Evolutionary conservation across 306 rosid species (phyloP), one percentile per base, ranked within the genome.

Genomic region (Calophaca sinica): DNA sequence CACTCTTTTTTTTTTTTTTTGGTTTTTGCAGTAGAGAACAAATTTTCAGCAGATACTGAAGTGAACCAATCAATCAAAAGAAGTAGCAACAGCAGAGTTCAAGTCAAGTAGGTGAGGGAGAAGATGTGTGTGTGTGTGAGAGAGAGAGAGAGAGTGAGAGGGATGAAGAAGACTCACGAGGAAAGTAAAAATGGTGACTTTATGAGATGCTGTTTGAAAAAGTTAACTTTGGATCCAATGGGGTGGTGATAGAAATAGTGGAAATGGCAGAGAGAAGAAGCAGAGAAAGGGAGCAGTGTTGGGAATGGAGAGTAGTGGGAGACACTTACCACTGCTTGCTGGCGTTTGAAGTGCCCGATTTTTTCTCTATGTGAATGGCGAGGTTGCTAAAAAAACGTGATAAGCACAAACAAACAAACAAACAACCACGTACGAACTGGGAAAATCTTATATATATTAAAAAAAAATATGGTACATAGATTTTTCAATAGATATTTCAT

Each of bases 111-210:
- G 26, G 26, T 20, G 26, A 20, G 26, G 26, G 26, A 20, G 72
- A 73, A 59, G 74, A 20, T 46, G 67, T 58, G 76, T 39, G 57
- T 29, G 48, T 2, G 5, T 32, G 68, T 35, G 7, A 14, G 59
- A 4, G 29, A 6, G 63, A 20, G 31, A 39, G 14, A 10, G 9
- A 8, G 44, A 14, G 51, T 7, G 48, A 8, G 1, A 45, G 4
- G 50, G 50, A 12, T 3, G 53, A 48, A 10, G 54, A 49, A n/a
- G 1, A 4, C 76, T 75, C 38, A 80, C 75, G 4, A 75, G 29
- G 79, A 59, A 57, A 50, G 69, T 9, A 57, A 71, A 74, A 79
- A 72, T 42, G 61, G 81, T 75, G 36, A 61, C 72, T 78, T 70
- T 28, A 59, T 14, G 71, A 67, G 54, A 10, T 62, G 44, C n/a